Evolutionary conservation across 495 filamentous ascomycete species (phyloP).

Genomic region (Letharia columbiana): DNA sequence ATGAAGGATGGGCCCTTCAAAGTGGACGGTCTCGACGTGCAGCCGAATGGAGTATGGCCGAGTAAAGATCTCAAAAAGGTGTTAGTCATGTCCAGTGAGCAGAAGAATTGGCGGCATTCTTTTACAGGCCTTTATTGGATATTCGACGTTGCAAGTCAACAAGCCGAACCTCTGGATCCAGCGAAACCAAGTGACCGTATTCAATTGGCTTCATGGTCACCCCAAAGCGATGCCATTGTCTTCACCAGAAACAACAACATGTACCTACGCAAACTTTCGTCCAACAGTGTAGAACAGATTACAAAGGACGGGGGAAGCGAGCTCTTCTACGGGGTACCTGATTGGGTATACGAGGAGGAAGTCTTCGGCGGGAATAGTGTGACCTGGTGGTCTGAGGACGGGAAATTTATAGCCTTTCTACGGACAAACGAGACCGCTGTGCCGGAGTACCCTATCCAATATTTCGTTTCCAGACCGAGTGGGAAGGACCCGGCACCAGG

Average conservation of each 20-base stretch:
- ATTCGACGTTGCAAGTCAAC: slow-evolving; percentile 80
- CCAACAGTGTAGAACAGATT: slow-evolving; percentile 55
- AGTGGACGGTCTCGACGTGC: slow-evolving; percentile 44
- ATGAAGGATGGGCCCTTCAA: slow-evolving; percentile 61
- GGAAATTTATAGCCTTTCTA: slow-evolving; percentile 79
- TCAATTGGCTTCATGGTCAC: slow-evolving; percentile 86
- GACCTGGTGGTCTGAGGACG: slow-evolving; percentile 90
- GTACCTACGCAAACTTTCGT: slow-evolving; percentile 63
- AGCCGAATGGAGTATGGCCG: slow-evolving; percentile 55
- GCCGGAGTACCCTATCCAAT: slow-evolving; percentile 89
- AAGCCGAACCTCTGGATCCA: slow-evolving; percentile 68
- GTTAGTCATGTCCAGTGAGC: slow-evolving; percentile 58
- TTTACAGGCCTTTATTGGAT: slow-evolving; percentile 83
- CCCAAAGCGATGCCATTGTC: slow-evolving; percentile 70
- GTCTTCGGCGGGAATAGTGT: slow-evolving; percentile 73
- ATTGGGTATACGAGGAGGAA: slow-evolving; percentile 99
- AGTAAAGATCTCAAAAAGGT: slow-evolving; percentile 80
- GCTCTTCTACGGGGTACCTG: slow-evolving; percentile 92
- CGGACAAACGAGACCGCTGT: slow-evolving; percentile 88
- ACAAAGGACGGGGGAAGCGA: slow-evolving; percentile 79
- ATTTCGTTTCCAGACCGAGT: slow-evolving; percentile 82
- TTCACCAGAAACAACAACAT: slow-evolving; percentile 87
- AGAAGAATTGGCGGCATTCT: slow-evolving; percentile 83
- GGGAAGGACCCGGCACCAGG: slow-evolving; percentile 61
- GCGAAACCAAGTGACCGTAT: slow-evolving; percentile 54